Conservation (phyloP, 2,329 filamentous ascomycete species). For the Neonectria ditissima region DNA sequence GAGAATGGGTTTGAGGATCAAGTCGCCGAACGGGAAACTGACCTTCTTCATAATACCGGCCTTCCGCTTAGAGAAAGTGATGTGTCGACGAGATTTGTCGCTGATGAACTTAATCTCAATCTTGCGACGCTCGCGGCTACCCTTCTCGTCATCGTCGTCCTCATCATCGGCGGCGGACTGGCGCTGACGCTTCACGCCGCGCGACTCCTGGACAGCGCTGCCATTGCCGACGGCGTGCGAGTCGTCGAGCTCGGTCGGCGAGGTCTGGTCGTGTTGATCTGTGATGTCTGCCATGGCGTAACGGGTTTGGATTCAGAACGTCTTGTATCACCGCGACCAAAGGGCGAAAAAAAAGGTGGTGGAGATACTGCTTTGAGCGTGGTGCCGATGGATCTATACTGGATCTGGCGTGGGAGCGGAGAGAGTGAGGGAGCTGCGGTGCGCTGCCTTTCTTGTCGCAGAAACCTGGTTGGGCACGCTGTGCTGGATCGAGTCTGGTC, state of each 20-base stretch:
- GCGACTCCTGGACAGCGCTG: slow-evolving; percentile 74
- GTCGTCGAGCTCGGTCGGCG: slow-evolving; percentile 80
- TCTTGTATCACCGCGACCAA: slow-evolving; percentile 52
- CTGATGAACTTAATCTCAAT: slow-evolving; percentile 99
- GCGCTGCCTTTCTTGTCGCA: slow-evolving; percentile 62
- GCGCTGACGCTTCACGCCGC: slow-evolving; percentile 91
- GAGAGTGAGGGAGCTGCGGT: slow-evolving; percentile 58
- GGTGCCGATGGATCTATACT: slow-evolving; percentile 75
- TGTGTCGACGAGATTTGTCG: slow-evolving; percentile 99
- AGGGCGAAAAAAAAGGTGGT: slow-evolving; percentile 65
- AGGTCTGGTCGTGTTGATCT: slow-evolving; percentile 81
- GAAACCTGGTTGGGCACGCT: slow-evolving; percentile 65
- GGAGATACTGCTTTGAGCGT: slow-evolving; percentile 75
- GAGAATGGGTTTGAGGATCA: slow-evolving; percentile 3
- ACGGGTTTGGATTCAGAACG: slow-evolving; percentile 39
- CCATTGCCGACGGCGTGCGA: slow-evolving; percentile 80
- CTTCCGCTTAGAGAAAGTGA: slow-evolving; percentile 99
- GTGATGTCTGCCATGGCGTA: slow-evolving; percentile 80
- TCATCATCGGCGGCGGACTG: slow-evolving; percentile 89
- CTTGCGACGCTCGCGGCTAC: slow-evolving; percentile 96
- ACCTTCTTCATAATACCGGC: slow-evolving; percentile 99
- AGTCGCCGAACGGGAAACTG: slow-evolving; percentile 50
- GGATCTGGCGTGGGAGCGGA: slow-evolving; percentile 69
- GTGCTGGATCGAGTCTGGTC: slow-evolving; percentile 55
- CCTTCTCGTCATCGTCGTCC: slow-evolving; percentile 97